phyloP scores from a whole-genome alignment of 768 basidiomycete genomes.

The Mycena capillaripes region DNA sequence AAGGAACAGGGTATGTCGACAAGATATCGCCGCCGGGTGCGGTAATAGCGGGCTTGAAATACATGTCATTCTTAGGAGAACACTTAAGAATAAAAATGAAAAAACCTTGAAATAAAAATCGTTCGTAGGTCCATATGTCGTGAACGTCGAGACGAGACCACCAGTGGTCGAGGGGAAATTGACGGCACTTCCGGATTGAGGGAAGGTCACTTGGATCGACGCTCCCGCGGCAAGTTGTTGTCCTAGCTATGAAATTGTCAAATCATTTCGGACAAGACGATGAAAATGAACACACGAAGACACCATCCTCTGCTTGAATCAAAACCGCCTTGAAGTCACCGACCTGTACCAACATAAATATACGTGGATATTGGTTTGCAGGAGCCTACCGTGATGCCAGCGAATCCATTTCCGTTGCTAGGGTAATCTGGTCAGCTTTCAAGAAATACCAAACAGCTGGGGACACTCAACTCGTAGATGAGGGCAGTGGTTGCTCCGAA shows the following conservation, averaged over 20 bases:
- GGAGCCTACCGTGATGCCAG: slow-evolving; percentile 44
- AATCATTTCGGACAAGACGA: background rate
- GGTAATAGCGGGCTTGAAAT: slow-evolving; percentile 67
- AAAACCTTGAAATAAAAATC: slow-evolving; percentile 72
- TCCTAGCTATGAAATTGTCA: slow-evolving; percentile 55
- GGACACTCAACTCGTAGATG: slow-evolving; percentile 66
- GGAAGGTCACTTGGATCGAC: slow-evolving; percentile 61
- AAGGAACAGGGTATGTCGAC: slow-evolving; percentile 58
- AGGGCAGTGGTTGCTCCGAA: slow-evolving; percentile 64
- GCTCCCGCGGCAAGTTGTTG: slow-evolving; percentile 61
- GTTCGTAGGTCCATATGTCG: slow-evolving; percentile 71
- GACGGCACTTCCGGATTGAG: slow-evolving; percentile 57
- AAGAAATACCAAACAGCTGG: background rate
- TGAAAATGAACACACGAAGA: slow-evolving; percentile 57
- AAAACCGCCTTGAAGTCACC: slow-evolving; percentile 64
- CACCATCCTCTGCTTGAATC: slow-evolving; percentile 69
- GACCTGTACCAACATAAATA: slow-evolving; percentile 33
- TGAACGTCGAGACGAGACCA: slow-evolving; percentile 69
- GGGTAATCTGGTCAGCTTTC: background rate
- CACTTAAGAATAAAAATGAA: no score
- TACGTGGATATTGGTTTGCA: background rate
- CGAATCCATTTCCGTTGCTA: slow-evolving; percentile 66
- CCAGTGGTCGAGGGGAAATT: slow-evolving; percentile 65
- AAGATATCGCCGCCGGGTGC: slow-evolving; percentile 68
- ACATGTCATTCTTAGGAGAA: slow-evolving; percentile 73